Percentiles rank a stretch among this genome's conserved stretches.
Evolutionary conservation across 495 filamentous ascomycete genomes (phyloP).

Genomic region (Immersiella caudata): DNA sequence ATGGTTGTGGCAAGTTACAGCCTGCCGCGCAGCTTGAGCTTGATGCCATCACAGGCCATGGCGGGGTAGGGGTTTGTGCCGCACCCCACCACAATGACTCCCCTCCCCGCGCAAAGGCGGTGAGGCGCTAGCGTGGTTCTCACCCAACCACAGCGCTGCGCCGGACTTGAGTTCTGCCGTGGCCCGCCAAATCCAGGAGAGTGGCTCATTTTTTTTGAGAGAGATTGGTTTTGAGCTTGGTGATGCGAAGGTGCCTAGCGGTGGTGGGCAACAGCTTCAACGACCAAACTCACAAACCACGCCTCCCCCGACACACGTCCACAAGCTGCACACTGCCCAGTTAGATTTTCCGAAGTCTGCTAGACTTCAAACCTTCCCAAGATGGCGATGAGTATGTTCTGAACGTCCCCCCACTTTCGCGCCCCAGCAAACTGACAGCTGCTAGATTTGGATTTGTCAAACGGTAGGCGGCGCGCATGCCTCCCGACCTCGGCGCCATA

Average conservation of each 20-base stretch:
- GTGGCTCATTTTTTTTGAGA: conserved; percentile 39
- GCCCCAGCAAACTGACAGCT: conserved; percentile 34
- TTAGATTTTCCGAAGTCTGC: not conserved
- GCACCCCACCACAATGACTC: conserved; percentile 12
- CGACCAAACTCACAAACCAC: conserved; percentile 15
- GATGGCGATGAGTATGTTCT: conserved; percentile 53
- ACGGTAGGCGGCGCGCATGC: conserved; percentile 42
- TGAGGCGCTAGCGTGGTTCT: not conserved
- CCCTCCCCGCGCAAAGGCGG: conserved; percentile 10
- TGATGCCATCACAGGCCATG: conserved; percentile 6
- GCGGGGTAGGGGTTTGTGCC: conserved; percentile 24
- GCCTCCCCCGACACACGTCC: conserved; percentile 13
- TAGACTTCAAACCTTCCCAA: conserved; percentile 30
- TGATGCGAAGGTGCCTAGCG: conserved; percentile 31
- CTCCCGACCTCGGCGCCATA: conserved; percentile 1
- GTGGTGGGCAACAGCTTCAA: conserved; percentile 27
- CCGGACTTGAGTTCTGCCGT: conserved; percentile 37
- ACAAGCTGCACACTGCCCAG: conserved; percentile 13
- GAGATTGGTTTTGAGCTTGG: conserved; percentile 32
- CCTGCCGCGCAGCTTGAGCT: not conserved
- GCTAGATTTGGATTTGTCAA: conserved; percentile 54
- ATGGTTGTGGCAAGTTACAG: not conserved
- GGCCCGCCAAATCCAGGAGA: conserved; percentile 25
- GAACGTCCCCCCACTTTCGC: conserved; percentile 14
- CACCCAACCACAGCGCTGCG: conserved; percentile 27